Base-by-base conservation (phyloP, 2,329 filamentous ascomycete species). In the Aureobasidium sp. region DNA sequence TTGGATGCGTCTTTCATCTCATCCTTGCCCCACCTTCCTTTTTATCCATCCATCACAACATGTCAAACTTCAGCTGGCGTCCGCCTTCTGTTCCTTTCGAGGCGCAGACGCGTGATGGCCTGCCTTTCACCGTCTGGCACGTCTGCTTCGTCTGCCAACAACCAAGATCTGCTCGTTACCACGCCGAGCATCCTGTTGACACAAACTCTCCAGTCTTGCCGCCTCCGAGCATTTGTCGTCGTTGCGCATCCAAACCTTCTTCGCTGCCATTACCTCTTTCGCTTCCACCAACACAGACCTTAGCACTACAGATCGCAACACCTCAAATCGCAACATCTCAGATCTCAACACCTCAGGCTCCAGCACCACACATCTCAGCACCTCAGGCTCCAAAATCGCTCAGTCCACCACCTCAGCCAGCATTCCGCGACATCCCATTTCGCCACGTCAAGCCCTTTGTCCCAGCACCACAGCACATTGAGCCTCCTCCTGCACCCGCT, bases 51-150 rank as follows among this genome's bases (percentile, higher is more conserved):
- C 41, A 47, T 48, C 37, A 47, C 32, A 37, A 58, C 30, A 47
- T 48, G 42, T 58, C 54, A 48, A 57, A 34, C 29, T 57, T 58
- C 42, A 58, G 53, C 32, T 58, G 54, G 54, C 54, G 42, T 29
- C 41, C 42, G 4, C 54, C 42, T 10, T 36, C 39, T 39, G 39
- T 61, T 21, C 61, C 61, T 11, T 62, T 62, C 14, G 61, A 51
- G n/a, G 61, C 50, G 32, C 45, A 57, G 27, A 62, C 51, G 9
- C 51, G 61, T n/a, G 44, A 37, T 11, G 61, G 61, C 13, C 27
- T 27, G n/a, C 61, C 61, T 6, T 62, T 62, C n/a, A 62, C 44
- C 7, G 61, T 62, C n/a, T 62, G 48, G 41, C 63, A 64, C 34
- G 48, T 60, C n/a, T 64, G 63, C 45, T n/a, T 29, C 5, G 30